Evolutionary conservation across 1,284 basidiomycete genomes (phyloP), one percentile per base, ranked within the genome.

Genomic region (Irpex rosettiformis): DNA sequence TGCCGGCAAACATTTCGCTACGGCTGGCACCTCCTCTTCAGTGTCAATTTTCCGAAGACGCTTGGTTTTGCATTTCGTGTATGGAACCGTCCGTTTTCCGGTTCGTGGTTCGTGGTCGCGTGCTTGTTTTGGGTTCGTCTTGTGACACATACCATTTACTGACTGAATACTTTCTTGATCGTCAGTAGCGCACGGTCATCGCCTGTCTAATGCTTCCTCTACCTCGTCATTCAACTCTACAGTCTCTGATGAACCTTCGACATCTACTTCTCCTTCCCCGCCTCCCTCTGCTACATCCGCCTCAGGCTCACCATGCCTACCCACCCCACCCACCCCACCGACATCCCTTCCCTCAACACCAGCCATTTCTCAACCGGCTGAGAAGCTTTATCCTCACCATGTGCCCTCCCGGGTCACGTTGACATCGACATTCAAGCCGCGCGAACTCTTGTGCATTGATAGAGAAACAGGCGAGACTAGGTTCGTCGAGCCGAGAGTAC

Each of bases 401-500:
- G 52, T 24, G 3, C 61, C 65, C 7, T 54, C 63, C 54, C 63
- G 66, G 10, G 56, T 67, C 22, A 57, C 64, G 49, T 61, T 75
- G 48, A 73, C 73, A 13, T 74, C 73, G 30, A 73, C 72, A 22
- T 75, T 77, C 65, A 67, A 67, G 54, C 67, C 73, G 21, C 65
- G 70, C 52, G 75, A 79, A 53, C 70, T 79, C 51, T 61, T 75
- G 49, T 72, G 72, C 48, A 64, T 67, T 24, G 68, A 67, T 33
- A 56, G 62, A 25, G 60, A 55, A 43, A 64, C 67, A 45, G 73
- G 73, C 10, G 76, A 76, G 22, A 59, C 58, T 51, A 79, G 65
- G 66, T 89, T 91, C 63, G 77, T 85, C 43, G 83, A 86, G 28
- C 79, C 82, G 13, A 77, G 78, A 55, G 84, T 91, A 55, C 88